Conservation (phyloP, 1,284 basidiomycete species). For the Dichomitus squalens region DNA sequence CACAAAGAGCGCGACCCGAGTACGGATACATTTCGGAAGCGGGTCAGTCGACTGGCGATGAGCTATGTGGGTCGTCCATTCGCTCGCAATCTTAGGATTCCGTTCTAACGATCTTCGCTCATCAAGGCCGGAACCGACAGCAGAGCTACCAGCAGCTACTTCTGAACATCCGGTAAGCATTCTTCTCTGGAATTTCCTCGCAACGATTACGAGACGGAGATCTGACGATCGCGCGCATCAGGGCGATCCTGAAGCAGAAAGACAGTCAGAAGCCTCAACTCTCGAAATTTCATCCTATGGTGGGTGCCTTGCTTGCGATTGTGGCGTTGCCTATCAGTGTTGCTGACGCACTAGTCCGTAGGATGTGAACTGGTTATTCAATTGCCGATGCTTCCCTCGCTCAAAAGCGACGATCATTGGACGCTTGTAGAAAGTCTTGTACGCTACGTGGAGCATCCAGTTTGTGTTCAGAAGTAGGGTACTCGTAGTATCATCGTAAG, state of each 20-base stretch:
- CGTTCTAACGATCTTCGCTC: not conserved
- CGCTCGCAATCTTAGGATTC: not conserved
- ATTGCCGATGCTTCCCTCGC: conserved; percentile 39
- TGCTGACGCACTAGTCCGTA: conserved; percentile 22
- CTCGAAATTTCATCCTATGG: conserved; percentile 79
- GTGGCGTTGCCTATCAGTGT: not conserved
- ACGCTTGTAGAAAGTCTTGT: not conserved
- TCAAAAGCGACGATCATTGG: not conserved
- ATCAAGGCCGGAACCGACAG: conserved; percentile 58
- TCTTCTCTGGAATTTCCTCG: not conserved
- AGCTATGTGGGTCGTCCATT: conserved; percentile 55
- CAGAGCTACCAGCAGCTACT: conserved; percentile 85
- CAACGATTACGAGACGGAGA: conserved; percentile 6
- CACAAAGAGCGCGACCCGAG: conserved; percentile 45
- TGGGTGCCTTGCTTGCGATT: conserved; percentile 35
- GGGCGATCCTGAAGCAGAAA: conserved; percentile 59
- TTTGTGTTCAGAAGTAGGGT: too few species aligned
- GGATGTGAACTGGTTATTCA: conserved; percentile 60
- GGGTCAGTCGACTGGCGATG: conserved; percentile 89
- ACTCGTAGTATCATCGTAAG: too few species aligned
- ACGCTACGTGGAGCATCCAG: not conserved
- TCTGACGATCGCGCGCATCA: conserved; percentile 20
- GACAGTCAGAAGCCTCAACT: conserved; percentile 88
- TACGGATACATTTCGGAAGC: conserved; percentile 85
- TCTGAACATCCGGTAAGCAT: conserved; percentile 56